Percentiles rank a stretch among this genome's conserved stretches.
phyloP scores from a whole-genome alignment of 2,329 filamentous ascomycete species.

The Fusarium sp. region DNA sequence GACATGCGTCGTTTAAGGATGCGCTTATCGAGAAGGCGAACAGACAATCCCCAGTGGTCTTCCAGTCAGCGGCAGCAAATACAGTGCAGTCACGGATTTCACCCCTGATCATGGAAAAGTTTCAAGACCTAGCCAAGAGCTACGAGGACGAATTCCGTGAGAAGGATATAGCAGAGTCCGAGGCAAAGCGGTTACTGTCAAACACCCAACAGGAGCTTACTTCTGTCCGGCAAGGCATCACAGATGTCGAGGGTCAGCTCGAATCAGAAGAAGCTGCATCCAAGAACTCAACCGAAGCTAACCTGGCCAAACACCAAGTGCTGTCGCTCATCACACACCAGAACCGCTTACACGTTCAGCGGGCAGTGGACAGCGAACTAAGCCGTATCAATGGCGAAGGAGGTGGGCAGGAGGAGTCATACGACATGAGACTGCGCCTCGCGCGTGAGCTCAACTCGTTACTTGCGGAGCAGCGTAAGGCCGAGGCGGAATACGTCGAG shows the following conservation, averaged over 20 bases:
- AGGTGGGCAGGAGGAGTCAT: slow-evolving; percentile 55
- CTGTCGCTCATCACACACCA: slow-evolving; percentile 63
- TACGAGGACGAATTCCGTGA: slow-evolving; percentile 82
- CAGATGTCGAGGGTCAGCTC: slow-evolving; percentile 65
- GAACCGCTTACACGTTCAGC: slow-evolving; percentile 63
- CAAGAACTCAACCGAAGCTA: slow-evolving; percentile 64
- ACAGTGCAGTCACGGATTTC: slow-evolving; percentile 76
- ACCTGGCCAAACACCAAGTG: slow-evolving; percentile 59
- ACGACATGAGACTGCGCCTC: slow-evolving; percentile 67
- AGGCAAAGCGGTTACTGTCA: slow-evolving; percentile 72
- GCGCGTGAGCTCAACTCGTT: slow-evolving; percentile 67
- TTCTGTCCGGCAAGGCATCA: slow-evolving; percentile 67
- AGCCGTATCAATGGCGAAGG: slow-evolving; percentile 62
- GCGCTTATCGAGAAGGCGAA: slow-evolving; percentile 57
- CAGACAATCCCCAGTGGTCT: slow-evolving; percentile 56
- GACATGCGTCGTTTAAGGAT: slow-evolving; percentile 64
- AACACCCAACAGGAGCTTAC: slow-evolving; percentile 76
- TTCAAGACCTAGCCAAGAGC: slow-evolving; percentile 74
- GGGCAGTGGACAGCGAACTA: slow-evolving; percentile 63
- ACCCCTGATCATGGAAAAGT: slow-evolving; percentile 76
- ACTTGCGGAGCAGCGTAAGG: slow-evolving; percentile 68
- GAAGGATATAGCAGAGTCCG: slow-evolving; percentile 75
- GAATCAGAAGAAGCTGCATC: slow-evolving; percentile 66
- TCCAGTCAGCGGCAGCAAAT: slow-evolving; percentile 73
- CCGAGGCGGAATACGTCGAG: slow-evolving; percentile 75